Evolutionary conservation across 768 basidiomycete genomes (phyloP).

Genomic region (Lentinus brumalis): DNA sequence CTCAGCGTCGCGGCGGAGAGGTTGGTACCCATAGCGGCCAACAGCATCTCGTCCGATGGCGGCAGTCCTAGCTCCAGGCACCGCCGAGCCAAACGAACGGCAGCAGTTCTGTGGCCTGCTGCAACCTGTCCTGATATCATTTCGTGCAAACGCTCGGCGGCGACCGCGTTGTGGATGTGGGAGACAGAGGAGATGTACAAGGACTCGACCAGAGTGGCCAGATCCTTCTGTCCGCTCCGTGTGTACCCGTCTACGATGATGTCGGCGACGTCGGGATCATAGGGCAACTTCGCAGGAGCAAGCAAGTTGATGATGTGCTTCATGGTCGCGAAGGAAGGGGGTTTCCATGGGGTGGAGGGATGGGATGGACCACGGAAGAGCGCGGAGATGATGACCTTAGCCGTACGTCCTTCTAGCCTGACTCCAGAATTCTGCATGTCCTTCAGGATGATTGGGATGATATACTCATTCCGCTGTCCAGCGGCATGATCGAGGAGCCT

Average conservation of each 20-base stretch:
- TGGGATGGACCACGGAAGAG: background rate
- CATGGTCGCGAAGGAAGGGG: conserved; percentile 13
- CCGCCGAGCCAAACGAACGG: no score
- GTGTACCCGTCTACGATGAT: conserved; percentile 23
- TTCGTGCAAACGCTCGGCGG: background rate
- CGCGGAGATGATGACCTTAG: background rate
- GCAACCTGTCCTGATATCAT: background rate
- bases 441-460: background rate
- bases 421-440: background rate
- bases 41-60: no score
- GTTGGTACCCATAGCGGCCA: no score
- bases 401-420: background rate
- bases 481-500: conserved; percentile 42
- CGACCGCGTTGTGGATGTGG: background rate
- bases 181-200: conserved; percentile 8
- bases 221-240: conserved; percentile 1
- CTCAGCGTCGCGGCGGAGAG: no score
- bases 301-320: conserved; percentile 1
- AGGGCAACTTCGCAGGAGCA: conserved; percentile 9
- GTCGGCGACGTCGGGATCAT: conserved; percentile 16
- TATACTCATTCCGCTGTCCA: background rate
- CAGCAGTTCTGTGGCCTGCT: background rate
- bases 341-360: background rate
- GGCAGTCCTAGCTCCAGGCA: no score
- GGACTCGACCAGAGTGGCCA: conserved; percentile 18